Evolutionary conservation across 2,329 filamentous ascomycete species (phyloP), one percentile per base, ranked within the genome.

Genomic region (Epichloe sibirici): DNA sequence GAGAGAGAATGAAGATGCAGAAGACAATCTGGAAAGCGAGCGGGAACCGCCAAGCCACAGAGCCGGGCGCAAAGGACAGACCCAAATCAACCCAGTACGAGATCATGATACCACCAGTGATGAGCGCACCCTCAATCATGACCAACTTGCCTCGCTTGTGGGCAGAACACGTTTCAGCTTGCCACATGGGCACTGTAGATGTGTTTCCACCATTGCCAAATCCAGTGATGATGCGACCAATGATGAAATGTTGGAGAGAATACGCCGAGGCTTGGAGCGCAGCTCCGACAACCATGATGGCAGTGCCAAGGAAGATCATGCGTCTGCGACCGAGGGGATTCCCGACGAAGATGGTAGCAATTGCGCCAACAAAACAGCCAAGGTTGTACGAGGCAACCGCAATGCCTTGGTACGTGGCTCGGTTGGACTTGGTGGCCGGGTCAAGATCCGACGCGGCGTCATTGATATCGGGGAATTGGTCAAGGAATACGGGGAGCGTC

Each of bases 321-420:
- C 70, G 71, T 57, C 74, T 74, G 51, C 82, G 75, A 12, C 82
- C 82, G 48, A 83, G 74, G 25, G 72, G 71, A 58, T 85, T 82
- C 65, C 81, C 81, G 12, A 81, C 80, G 58, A 83, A 84, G 25
- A 81, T 82, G 53, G 79, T 79, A 60, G 82, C 80, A 62, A 84
- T 78, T 21, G 80, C 80, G 11, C 81, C 81, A 52, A 83, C 70
- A 49, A 81, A 78, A 64, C 80, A 83, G 12, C 79, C 80, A n/a
- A 81, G 60, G 60, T 79, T 79, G 63, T 81, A 81, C 4, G 73
- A 74, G 7, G 76, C 77, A 17, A 81, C 72, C 5, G 76, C 69
- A 46, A 80, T 78, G 37, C 74, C 74, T 57, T 80, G 76, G 53
- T 75, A 73, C 5, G 72, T 75, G 2, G 78, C 74, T 17, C 77